Base-by-base conservation (phyloP, 495 filamentous ascomycete genomes). In the Aspergillus cavernicola region DNA sequence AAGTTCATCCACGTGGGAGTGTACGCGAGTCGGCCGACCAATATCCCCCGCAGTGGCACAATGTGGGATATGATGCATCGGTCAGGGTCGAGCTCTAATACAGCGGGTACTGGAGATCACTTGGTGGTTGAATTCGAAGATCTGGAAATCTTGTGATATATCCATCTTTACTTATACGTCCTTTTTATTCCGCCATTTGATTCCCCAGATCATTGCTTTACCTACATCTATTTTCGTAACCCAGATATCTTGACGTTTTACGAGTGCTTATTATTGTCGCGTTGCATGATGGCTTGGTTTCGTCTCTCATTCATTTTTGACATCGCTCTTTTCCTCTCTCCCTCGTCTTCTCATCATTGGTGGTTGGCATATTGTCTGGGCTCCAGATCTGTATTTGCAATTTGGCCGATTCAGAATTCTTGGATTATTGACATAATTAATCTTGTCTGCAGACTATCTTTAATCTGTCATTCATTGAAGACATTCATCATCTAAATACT, bases 71-170 rank as follows among this genome's bases (percentile, higher is more conserved):
- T 66, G 52, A 71, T 73, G 66, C 66, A 79, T 57, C 76, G 76
- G 15, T 51, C 70, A 37, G 53, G 49, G 40, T 19, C 63, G 41
- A 62, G 50, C 19, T 60, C 66, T 16, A 58, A 44, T 16, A 58
- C 49, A 38, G 58, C 60, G 36, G 65, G 60, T 1, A 57, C 59
- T 46, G 58, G 63, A 29, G 64, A 78, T 64, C 69, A 72, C 47
- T 64, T 82, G 65, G 66, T 78, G 36, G 79, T 82, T 32, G 75
- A 80, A 55, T 82, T 82, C 68, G 79, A 82, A 56, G 78, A 75
- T 63, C 53, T 82, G 65, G 77, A 82, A 60, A 82, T 82, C 20
- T 78, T 77, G 54, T 80, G 67, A 61, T 24, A 35, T 15, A 22
- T 47, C 45, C 26, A 31, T 35, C 13, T 29, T 52, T 46, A 29